phyloP scores from a whole-genome alignment of 73 alveolate genomes.

The Paramecium biaurelia region DNA sequence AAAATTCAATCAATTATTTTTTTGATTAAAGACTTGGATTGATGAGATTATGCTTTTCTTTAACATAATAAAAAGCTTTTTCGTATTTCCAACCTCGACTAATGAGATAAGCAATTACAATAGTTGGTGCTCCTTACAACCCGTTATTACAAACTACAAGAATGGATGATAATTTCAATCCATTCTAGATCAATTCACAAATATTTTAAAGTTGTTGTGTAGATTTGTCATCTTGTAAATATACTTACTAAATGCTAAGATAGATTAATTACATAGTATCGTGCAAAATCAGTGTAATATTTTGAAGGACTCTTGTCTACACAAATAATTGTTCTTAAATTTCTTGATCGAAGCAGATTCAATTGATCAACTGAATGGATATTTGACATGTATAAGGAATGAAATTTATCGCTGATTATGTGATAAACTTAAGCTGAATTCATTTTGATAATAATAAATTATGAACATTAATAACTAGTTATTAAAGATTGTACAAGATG shows the following conservation, averaged over 20 bases:
- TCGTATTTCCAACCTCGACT: conserved; percentile 2
- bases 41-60: background rate
- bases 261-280: background rate
- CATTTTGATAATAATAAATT: background rate
- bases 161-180: background rate
- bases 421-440: background rate
- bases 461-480: background rate
- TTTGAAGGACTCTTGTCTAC: background rate
- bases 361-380: background rate
- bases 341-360: background rate
- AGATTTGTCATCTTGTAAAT: background rate
- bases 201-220: background rate
- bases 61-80: conserved; percentile 4
- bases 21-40: background rate
- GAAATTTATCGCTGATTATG: background rate
- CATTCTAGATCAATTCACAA: background rate
- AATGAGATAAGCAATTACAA: background rate
- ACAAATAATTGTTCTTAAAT: background rate
- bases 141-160: background rate
- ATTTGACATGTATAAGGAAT: background rate
- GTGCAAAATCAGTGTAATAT: background rate
- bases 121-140: background rate
- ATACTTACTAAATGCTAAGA: background rate
- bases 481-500: background rate
- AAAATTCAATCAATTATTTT: background rate